A percentile compares a stretch with the other conserved stretches of the same genome.
phyloP scores from a whole-genome alignment of 2,329 filamentous ascomycete species.

The Bipolaris sorokiniana region DNA sequence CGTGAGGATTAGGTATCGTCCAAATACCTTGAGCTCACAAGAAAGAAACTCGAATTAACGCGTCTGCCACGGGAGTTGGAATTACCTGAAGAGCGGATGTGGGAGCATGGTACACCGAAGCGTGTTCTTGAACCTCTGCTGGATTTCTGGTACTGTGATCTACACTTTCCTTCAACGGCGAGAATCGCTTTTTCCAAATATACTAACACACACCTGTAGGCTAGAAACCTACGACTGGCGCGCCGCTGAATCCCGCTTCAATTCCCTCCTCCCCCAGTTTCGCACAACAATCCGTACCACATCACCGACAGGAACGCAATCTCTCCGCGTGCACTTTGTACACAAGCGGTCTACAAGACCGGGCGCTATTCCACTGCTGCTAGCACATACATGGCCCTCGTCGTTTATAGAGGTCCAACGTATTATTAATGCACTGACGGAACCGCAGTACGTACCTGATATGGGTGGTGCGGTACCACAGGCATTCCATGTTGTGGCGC shows the following conservation, averaged over 20 bases:
- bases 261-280: constrained; percentile 67
- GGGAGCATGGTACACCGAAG: constrained; percentile 65
- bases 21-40: constrained; percentile 70
- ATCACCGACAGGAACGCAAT: constrained; percentile 27
- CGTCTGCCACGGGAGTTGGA: constrained; percentile 66
- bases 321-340: constrained; percentile 68
- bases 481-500: constrained; percentile 70
- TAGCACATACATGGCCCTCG: constrained; percentile 70
- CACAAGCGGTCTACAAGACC: constrained; percentile 62
- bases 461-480: constrained; percentile 29
- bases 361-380: constrained; percentile 66
- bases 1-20: constrained; percentile 62
- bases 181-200: too few relatives aligned
- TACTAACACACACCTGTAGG: constrained; percentile 43
- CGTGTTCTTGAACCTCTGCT: constrained; percentile 67
- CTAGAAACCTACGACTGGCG: constrained; percentile 71
- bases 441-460: constrained; percentile 55
- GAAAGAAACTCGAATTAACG: constrained; percentile 70
- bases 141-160: constrained; percentile 60
- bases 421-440: constrained; percentile 61
- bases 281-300: constrained; percentile 60
- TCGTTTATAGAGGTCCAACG: constrained; percentile 66
- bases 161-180: constrained; percentile 25
- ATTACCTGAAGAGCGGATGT: constrained; percentile 56
- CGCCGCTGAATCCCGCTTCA: constrained; percentile 63